phyloP scores from a whole-genome alignment of 306 rosid genomes.

The Acacia confusa region DNA sequence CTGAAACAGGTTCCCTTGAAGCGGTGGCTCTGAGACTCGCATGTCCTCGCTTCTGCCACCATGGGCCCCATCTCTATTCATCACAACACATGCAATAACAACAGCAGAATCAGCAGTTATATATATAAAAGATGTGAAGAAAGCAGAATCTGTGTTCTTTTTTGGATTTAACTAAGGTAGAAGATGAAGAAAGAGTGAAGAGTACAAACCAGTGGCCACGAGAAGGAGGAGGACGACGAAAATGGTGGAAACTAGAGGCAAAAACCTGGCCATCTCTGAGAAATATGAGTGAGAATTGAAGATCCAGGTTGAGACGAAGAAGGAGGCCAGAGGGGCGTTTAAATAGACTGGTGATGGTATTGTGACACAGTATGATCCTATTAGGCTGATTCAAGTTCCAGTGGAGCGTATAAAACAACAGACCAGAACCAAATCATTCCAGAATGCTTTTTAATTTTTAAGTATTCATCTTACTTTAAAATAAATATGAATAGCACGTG shows the following conservation, averaged over 20 bases:
- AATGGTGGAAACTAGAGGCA: conserved; percentile 41
- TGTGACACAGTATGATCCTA: background rate
- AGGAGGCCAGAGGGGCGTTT: background rate
- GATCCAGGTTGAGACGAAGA: background rate
- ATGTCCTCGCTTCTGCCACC: conserved; percentile 57
- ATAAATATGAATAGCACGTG: too few species aligned
- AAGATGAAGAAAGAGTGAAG: background rate
- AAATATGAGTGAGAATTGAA: background rate
- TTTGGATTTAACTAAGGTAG: background rate
- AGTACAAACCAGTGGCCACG: conserved; percentile 46
- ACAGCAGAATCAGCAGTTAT: background rate
- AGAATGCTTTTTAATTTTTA: background rate
- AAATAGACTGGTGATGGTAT: background rate
- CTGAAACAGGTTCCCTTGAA: conserved; percentile 55
- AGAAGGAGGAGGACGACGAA: conserved; percentile 47
- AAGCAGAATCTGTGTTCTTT: background rate
- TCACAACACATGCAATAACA: background rate
- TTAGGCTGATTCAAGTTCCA: background rate
- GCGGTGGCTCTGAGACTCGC: conserved; percentile 50
- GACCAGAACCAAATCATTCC: background rate
- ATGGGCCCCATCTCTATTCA: conserved; percentile 48
- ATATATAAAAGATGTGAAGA: background rate
- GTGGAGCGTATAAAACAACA: background rate
- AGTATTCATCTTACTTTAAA: too few species aligned
- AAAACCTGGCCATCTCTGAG: conserved; percentile 42